Evolutionary conservation across 1,284 basidiomycete species (phyloP).

Genomic region (Leccinum subrobustum): DNA sequence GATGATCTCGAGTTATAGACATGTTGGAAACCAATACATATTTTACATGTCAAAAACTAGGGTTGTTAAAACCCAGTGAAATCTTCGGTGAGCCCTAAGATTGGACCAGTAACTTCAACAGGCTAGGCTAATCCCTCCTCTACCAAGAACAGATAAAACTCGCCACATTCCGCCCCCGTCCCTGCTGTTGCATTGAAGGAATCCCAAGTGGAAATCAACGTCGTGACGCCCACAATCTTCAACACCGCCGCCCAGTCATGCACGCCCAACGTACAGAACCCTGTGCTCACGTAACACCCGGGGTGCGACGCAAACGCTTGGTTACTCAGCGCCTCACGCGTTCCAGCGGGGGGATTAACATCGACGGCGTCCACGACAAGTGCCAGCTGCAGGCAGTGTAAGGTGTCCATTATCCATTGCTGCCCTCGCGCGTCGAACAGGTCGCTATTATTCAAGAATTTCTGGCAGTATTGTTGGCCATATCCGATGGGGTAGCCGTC

Average conservation of each 20-base stretch:
- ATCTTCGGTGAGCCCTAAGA: not conserved
- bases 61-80: not conserved
- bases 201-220: constrained; percentile 27
- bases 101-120: not conserved
- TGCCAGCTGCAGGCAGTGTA: constrained; percentile 44
- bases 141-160: constrained; percentile 19
- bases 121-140: constrained; percentile 10
- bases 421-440: constrained; percentile 35
- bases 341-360: constrained; percentile 12
- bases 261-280: constrained; percentile 38
- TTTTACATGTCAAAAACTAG: not conserved
- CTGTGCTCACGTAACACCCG: constrained; percentile 39
- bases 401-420: constrained; percentile 44
- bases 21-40: no score
- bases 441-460: constrained; percentile 33
- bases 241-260: constrained; percentile 39
- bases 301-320: constrained; percentile 43
- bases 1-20: not conserved
- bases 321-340: constrained; percentile 35
- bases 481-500: constrained; percentile 43
- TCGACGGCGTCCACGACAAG: constrained; percentile 39
- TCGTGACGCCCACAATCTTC: constrained; percentile 35
- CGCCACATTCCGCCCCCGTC: constrained; percentile 12
- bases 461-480: constrained; percentile 40
- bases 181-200: constrained; percentile 12